Conservation (phyloP, 2,329 filamentous ascomycete genomes). For the Chaetothyriales sp. region DNA sequence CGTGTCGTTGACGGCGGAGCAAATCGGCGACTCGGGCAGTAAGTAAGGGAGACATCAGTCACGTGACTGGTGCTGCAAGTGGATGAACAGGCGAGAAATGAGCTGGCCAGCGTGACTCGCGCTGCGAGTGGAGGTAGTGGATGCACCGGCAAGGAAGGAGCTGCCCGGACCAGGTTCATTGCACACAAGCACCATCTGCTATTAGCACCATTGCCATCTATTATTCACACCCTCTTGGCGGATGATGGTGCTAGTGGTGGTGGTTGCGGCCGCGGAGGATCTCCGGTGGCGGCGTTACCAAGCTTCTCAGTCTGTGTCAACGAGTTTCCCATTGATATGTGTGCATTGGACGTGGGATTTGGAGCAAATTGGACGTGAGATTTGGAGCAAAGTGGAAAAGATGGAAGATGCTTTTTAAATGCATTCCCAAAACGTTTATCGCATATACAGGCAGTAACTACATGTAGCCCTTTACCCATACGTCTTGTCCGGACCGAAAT, state of each 20-base stretch:
- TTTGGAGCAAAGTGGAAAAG: neutral
- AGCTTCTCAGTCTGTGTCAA: too few species aligned
- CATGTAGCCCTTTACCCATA: neutral
- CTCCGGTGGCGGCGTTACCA: too few species aligned
- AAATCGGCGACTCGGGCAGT: slow-evolving; percentile 17
- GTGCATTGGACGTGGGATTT: neutral
- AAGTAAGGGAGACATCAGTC: slow-evolving; percentile 7
- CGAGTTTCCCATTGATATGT: too few species aligned
- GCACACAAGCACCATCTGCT: neutral
- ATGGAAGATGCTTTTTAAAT: neutral
- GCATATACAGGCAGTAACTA: neutral
- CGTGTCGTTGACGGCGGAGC: slow-evolving; percentile 14
- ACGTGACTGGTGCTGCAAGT: neutral
- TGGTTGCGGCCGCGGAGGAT: too few species aligned
- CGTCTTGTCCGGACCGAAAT: too few species aligned
- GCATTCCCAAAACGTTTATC: too few species aligned
- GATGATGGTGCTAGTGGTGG: neutral
- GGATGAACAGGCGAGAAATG: too few species aligned
- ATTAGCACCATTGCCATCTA: too few species aligned
- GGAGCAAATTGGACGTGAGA: neutral
- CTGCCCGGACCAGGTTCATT: too few species aligned
- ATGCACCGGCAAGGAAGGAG: too few species aligned
- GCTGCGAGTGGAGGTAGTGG: too few species aligned
- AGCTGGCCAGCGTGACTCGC: neutral
- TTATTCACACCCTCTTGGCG: too few species aligned